Conservation (phyloP, 164 flowering plant genomes). For the Vitis riparia region DNA sequence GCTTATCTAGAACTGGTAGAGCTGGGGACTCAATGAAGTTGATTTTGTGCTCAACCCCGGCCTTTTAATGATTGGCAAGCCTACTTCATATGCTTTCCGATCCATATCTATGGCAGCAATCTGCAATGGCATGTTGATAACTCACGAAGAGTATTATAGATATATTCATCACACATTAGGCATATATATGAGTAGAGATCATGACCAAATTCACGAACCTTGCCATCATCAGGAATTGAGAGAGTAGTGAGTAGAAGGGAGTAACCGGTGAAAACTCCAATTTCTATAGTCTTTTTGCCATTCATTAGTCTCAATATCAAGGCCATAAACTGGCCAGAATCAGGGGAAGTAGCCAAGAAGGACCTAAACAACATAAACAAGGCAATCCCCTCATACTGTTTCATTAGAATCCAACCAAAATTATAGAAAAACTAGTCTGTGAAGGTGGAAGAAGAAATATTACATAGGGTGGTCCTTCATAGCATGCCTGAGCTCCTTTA, state of each 20-base stretch:
- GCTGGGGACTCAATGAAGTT: constrained; percentile 36
- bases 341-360: constrained; percentile 22
- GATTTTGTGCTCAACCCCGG: constrained; percentile 47
- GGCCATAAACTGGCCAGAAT: constrained; percentile 46
- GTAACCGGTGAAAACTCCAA: constrained; percentile 60
- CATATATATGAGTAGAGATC: too few species aligned
- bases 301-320: constrained; percentile 53
- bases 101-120: constrained; percentile 39
- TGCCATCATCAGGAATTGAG: constrained; percentile 47
- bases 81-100: constrained; percentile 34
- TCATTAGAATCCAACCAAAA: too few species aligned
- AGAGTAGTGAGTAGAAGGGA: constrained; percentile 57
- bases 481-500: constrained; percentile 7
- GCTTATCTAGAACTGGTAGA: constrained; percentile 21
- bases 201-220: constrained; percentile 18
- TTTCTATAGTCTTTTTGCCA: constrained; percentile 49
- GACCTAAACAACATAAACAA: too few species aligned
- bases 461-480: too few species aligned
- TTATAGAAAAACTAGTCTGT: too few species aligned
- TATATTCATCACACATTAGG: too few species aligned
- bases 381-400: too few species aligned
- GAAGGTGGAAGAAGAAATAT: too few species aligned
- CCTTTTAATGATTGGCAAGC: constrained; percentile 47
- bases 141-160: too few species aligned
- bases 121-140: constrained; percentile 11